Conservation (phyloP, 2,329 filamentous ascomycete genomes). For the Seiridium unicorne region DNA sequence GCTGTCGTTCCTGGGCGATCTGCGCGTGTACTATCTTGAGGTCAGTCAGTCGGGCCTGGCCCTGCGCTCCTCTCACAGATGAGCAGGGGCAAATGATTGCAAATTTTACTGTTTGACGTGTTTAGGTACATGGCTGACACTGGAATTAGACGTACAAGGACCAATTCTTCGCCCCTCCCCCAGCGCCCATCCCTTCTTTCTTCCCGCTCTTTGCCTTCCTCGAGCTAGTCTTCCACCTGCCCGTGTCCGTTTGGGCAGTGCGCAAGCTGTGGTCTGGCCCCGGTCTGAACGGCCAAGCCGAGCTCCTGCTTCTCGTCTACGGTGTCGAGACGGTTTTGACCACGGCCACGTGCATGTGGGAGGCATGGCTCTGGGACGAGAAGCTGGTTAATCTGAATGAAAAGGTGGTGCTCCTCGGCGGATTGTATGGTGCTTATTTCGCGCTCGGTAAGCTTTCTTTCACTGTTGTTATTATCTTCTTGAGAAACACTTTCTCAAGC, state of each 20-base stretch:
- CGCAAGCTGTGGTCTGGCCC: constrained; percentile 28
- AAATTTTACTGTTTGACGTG: too few relatives aligned
- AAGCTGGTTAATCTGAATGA: constrained; percentile 40
- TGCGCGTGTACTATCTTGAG: constrained; percentile 45
- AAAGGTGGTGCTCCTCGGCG: constrained; percentile 45
- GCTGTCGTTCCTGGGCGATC: constrained; percentile 43
- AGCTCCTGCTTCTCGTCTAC: constrained; percentile 52
- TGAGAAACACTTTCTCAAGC: background rate
- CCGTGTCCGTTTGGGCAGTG: constrained; percentile 47
- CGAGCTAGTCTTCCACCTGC: constrained; percentile 50
- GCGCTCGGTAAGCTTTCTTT: constrained; percentile 46
- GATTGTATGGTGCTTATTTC: constrained; percentile 51
- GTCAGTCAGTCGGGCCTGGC: background rate
- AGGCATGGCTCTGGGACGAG: constrained; percentile 48
- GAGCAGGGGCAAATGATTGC: background rate
- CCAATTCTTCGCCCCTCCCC: constrained; percentile 45
- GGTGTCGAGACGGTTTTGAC: constrained; percentile 51
- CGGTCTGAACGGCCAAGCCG: constrained; percentile 35
- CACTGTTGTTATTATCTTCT: constrained; percentile 10
- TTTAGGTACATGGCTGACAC: background rate
- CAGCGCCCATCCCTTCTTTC: constrained; percentile 40
- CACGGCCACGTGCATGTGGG: constrained; percentile 48
- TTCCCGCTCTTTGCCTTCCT: constrained; percentile 49
- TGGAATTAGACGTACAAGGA: constrained; percentile 43
- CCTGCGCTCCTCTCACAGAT: background rate